A percentile compares a stretch with the other conserved stretches of the same genome.
These are phyloP conservation scores for Babesia ovis DNA, from an alignment of 169 alveolate species.

Conservation along the genomic window DNA sequence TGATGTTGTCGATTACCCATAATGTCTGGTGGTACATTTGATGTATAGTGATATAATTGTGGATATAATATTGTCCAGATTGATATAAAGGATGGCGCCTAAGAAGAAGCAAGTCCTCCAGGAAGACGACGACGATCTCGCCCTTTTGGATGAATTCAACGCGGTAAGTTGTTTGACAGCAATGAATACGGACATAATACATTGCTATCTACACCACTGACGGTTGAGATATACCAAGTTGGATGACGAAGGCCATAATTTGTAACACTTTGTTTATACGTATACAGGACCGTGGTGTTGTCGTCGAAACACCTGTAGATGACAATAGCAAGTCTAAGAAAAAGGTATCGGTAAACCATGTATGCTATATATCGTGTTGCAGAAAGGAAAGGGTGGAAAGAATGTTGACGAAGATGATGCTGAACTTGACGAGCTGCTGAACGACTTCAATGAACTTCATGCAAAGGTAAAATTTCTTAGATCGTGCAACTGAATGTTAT, in stretches of 20 bases:
- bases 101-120: conserved; percentile 29
- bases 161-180: conserved; percentile 12
- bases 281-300: conserved; percentile 29
- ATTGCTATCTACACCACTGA: no score
- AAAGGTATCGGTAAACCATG: not conserved
- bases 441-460: conserved; percentile 29
- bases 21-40: no score
- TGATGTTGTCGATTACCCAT: no score
- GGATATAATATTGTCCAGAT: not conserved
- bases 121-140: conserved; percentile 46
- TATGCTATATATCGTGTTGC: not conserved
- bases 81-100: conserved; percentile 12
- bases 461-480: conserved; percentile 3
- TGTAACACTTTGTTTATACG: no score
- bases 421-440: conserved; percentile 58
- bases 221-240: no score
- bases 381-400: conserved; percentile 48
- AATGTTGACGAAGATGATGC: conserved; percentile 50
- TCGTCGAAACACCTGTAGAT: conserved; percentile 1
- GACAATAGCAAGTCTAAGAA: conserved; percentile 10
- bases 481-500: no score
- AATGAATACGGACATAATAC: no score
- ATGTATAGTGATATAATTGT: no score
- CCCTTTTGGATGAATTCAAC: conserved; percentile 34
- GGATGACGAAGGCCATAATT: no score